Evolutionary conservation across 225 moss, liverwort and hornwort species (phyloP).

Genomic region (Physcomitrellopsis africana): DNA sequence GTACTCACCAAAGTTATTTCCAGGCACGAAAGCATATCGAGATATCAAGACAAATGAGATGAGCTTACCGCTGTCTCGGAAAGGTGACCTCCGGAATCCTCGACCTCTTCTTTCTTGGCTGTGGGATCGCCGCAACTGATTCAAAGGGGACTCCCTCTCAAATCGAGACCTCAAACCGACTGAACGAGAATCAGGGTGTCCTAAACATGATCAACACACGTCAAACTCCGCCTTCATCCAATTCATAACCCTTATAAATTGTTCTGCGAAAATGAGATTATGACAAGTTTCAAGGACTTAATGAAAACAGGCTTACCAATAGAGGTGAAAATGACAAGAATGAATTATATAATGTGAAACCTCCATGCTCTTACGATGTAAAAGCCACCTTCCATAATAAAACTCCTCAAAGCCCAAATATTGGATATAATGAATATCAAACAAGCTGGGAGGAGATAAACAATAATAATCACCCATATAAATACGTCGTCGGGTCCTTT

Average conservation of each 20-base stretch:
- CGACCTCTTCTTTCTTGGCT: constrained; percentile 65
- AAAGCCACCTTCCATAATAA: constrained; percentile 67
- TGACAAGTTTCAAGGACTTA: constrained; percentile 57
- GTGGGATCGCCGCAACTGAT: constrained; percentile 53
- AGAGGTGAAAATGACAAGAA: constrained; percentile 65
- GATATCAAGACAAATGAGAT: constrained; percentile 11
- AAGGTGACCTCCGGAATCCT: constrained; percentile 54
- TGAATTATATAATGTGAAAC: constrained; percentile 59
- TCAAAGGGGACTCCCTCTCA: constrained; percentile 55
- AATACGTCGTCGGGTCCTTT: constrained; percentile 50
- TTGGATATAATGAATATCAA: constrained; percentile 63
- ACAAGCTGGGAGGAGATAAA: constrained; percentile 56
- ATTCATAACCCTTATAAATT: constrained; percentile 25
- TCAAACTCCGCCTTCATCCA: constrained; percentile 30
- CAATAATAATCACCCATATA: constrained; percentile 63
- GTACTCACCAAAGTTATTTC: background rate
- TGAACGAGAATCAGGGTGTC: constrained; percentile 53
- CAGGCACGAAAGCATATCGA: background rate
- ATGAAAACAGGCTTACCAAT: constrained; percentile 70
- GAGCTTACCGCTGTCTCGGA: constrained; percentile 53
- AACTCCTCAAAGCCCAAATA: constrained; percentile 70
- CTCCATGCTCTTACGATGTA: constrained; percentile 59
- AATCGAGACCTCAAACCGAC: constrained; percentile 50
- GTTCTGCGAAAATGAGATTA: constrained; percentile 51
- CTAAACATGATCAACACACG: constrained; percentile 43